phyloP scores from a whole-genome alignment of 2,329 filamentous ascomycete genomes.

The Huntiella moniliformis region DNA sequence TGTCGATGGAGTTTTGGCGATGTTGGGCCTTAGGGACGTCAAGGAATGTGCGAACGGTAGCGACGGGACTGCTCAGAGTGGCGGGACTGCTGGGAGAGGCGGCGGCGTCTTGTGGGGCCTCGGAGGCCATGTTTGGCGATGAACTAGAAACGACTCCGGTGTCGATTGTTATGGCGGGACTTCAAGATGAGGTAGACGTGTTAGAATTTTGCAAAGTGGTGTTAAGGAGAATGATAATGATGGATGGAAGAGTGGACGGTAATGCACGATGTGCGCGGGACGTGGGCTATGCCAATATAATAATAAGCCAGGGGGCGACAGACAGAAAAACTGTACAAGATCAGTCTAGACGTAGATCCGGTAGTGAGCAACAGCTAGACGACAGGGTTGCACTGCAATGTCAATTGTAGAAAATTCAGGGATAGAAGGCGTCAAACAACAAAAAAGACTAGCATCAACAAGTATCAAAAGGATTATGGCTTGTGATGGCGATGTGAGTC shows the following conservation, averaged over 20 bases:
- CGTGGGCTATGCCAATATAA: not conserved
- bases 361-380: too few species aligned
- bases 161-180: constrained; percentile 37
- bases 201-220: constrained; percentile 8
- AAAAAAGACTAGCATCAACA: too few species aligned
- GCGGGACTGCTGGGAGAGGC: constrained; percentile 53
- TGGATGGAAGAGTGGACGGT: not conserved
- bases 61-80: constrained; percentile 46
- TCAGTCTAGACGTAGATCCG: too few species aligned
- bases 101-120: constrained; percentile 24
- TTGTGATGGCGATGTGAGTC: too few species aligned
- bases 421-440: too few species aligned
- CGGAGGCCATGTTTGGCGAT: constrained; percentile 19
- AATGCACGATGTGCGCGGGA: not conserved
- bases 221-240: too few species aligned
- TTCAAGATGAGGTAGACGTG: constrained; percentile 14
- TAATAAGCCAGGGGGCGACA: not conserved
- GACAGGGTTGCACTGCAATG: too few species aligned
- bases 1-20: constrained; percentile 52
- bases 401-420: too few species aligned
- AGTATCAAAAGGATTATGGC: too few species aligned
- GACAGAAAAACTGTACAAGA: too few species aligned
- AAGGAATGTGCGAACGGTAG: constrained; percentile 30
- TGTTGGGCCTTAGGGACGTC: constrained; percentile 47
- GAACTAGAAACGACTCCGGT: constrained; percentile 24